These are phyloP conservation scores for Phaseolus lunatus DNA, from an alignment of 306 rosid genomes.

Conservation along the genomic window DNA sequence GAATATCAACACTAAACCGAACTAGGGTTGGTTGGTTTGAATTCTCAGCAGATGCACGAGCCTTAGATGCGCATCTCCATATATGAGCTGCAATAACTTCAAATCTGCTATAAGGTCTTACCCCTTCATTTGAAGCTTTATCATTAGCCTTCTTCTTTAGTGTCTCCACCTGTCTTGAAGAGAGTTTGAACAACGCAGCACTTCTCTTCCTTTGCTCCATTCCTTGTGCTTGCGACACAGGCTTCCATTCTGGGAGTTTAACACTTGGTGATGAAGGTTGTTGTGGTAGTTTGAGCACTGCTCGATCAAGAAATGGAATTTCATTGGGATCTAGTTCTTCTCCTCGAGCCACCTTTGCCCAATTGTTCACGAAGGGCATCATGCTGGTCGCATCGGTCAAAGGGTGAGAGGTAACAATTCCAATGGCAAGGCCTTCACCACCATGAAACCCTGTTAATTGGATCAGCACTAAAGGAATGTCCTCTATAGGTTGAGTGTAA, in stretches of 20 bases:
- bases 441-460: slow-evolving; percentile 4
- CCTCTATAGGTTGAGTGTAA: neutral
- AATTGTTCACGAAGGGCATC: neutral
- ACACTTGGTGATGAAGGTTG: neutral
- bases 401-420: neutral
- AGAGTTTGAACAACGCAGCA: neutral
- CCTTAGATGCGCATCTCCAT: neutral
- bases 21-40: neutral
- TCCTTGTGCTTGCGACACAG: neutral
- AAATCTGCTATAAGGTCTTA: slow-evolving; percentile 3
- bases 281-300: neutral
- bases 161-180: slow-evolving; percentile 1
- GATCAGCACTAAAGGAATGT: neutral
- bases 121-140: neutral
- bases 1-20: neutral
- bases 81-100: slow-evolving; percentile 15
- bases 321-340: neutral
- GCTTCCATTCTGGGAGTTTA: slow-evolving; percentile 5
- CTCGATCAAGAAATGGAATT: slow-evolving; percentile 35
- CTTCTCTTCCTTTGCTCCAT: neutral
- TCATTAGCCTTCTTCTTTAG: slow-evolving; percentile 12
- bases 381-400: neutral
- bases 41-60: neutral
- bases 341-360: slow-evolving; percentile 39
- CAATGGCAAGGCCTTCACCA: neutral